Evolutionary conservation across 148 eudicot genomes (phyloP), one percentile per base, ranked within the genome.

Genomic region (Chenopodium album): DNA sequence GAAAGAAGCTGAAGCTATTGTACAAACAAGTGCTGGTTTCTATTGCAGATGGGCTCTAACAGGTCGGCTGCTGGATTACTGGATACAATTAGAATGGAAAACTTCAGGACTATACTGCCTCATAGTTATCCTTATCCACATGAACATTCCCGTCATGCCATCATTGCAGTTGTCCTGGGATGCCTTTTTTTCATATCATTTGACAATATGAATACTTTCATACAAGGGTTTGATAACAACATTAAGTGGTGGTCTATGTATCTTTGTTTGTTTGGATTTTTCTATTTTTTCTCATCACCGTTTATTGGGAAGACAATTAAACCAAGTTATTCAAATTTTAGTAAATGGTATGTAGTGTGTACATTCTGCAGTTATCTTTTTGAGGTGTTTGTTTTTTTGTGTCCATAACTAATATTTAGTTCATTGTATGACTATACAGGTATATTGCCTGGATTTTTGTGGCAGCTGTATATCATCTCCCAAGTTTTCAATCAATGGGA

Each of bases 161-260:
- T 92, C 74, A 89, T 94, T 71, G 98, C 98, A 29, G 97, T 96
- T 71, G 88, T 86, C 81, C 89, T 92, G 79, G 99, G 97, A 82
- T 96, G 99, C 91, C 87, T 96, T 54, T 92, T 96, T 82, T 96
- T 96, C 82, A 96, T 96, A 82, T 96, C 99, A 9, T 96, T 94
- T 75, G 99, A 96, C 82, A 96, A 92, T 80, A 91, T 96, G 98
- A 90, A 90, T 75, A 96, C 99, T 29, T 90, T 96, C 73, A 81
- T 96, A 78, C 99, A 92, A 86, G 94, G 93, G 83, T 85, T 96
- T 75, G 98, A 95, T 89, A 90, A 83, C 89, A 96, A 94, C 84
- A 88, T 96, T 72, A 96, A 96, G 80, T 96, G 99, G 99, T 96
- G 99, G 99, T 96, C 98, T 20, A 96, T 96, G 94, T 96, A 96